Base-by-base conservation (phyloP, 2,329 filamentous ascomycete genomes). In the Colletotrichum kahawae region DNA sequence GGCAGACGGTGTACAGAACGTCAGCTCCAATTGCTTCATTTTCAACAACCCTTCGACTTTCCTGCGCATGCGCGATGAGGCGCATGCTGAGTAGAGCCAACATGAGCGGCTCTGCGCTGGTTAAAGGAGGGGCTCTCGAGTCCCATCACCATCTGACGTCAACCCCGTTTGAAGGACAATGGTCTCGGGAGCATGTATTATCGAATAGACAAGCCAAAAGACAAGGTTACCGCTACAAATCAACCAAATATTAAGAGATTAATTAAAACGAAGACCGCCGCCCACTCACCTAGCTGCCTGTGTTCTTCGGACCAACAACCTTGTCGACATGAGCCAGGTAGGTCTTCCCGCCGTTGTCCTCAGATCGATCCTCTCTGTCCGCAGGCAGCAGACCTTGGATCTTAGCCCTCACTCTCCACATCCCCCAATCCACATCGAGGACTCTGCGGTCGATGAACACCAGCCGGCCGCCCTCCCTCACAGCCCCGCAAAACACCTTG, bases 391-490 rank as follows among this genome's bases (percentile, higher is more conserved):
- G 10, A 13, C 67, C 62, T 24, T 51, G 34, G n/a, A 18, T 48
- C 56, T 62, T 12, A 16, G 75, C 75, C 63, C 66, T 34, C 27
- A 34, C 56, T 21, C 54, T 59, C 74, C 71, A 75, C 13, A 8
- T 24, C 29, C 67, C 54, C 74, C 74, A 76, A 29, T 67, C 43
- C 33, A 75, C 59, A 14, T 67, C 43, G 4, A 48, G 6, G 3
- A 73, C 48, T 10, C 73, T 64, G 34, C 56, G 59, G 5, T 77
- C 76, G 13, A 76, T 63, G 13, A 77, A 70, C 51, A 77, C 24
- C 38, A 77, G 5, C 29, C 31, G 33, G 7, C 76, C 76, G 18
- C 66, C 69, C 36, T 76, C 64, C 10, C 62, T 59, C 21, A 77
- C 31, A 9, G 74, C 74, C 60, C 70, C 69, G 24, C 62, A 43